Percentiles rank a stretch among this genome's conserved stretches.
Evolutionary conservation across 805 yeast genomes (phyloP).

Genomic region (Lipomyces mesembrius): DNA sequence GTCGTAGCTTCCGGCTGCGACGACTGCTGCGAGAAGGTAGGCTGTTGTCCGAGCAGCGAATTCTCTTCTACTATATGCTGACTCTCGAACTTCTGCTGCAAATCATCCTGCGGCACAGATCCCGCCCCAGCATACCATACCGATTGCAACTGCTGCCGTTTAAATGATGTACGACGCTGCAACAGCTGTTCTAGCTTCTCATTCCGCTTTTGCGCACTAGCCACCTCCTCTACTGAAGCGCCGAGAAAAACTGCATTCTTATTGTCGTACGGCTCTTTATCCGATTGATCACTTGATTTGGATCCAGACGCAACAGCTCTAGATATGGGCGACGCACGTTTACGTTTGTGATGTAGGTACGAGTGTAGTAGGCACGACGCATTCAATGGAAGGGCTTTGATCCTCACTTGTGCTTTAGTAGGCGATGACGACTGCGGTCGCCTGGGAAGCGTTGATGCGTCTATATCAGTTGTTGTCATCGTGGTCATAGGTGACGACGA

Average conservation of each 20-base stretch:
- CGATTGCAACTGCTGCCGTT: not conserved
- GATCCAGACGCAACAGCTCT: not conserved
- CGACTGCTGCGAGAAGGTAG: not conserved
- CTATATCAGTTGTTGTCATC: not conserved
- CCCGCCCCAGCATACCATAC: not conserved
- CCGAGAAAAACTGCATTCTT: conserved; percentile 11
- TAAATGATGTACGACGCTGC: conserved; percentile 11
- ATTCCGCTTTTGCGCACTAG: conserved; percentile 18
- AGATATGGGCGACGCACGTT: not conserved
- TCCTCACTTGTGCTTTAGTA: not conserved
- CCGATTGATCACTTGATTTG: not conserved
- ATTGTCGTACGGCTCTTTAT: not conserved
- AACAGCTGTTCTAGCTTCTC: conserved; percentile 18
- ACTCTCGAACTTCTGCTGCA: not conserved
- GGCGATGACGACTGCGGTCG: not conserved
- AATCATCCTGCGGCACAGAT: not conserved
- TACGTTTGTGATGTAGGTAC: not conserved
- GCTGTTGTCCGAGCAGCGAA: not conserved
- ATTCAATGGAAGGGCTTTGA: conserved; percentile 6
- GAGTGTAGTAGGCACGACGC: not conserved
- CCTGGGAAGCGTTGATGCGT: not conserved
- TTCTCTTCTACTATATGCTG: not conserved
- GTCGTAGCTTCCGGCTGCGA: not conserved
- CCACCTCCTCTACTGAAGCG: conserved; percentile 26
- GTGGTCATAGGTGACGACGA: not conserved